Evolutionary conservation across 2,329 filamentous ascomycete genomes (phyloP).

Genomic region (Pseudopyrenochaeta lycopersici): DNA sequence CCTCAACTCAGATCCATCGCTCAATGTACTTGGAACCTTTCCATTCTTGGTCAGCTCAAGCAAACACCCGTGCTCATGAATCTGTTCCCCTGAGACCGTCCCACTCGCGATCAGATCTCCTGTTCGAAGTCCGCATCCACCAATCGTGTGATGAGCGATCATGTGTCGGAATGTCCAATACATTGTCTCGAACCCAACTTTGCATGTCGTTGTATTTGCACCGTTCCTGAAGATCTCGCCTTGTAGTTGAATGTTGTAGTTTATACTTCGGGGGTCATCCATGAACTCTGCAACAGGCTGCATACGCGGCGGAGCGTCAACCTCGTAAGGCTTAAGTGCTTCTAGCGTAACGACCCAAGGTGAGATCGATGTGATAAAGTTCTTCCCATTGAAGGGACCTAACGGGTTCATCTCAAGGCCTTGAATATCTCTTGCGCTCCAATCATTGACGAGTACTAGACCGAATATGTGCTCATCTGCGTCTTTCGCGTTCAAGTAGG

Average conservation of each 20-base stretch:
- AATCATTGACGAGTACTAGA: conserved; percentile 70
- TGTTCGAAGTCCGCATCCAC: conserved; percentile 52
- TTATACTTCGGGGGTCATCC: conserved; percentile 30
- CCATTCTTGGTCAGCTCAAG: conserved; percentile 53
- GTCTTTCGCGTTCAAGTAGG: conserved; percentile 51
- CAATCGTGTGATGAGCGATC: conserved; percentile 54
- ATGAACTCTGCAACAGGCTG: conserved; percentile 33
- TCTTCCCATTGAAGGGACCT: conserved; percentile 69
- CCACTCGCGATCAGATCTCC: conserved; percentile 57
- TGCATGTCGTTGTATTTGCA: conserved; percentile 28
- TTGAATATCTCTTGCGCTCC: conserved; percentile 71
- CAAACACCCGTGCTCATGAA: conserved; percentile 53
- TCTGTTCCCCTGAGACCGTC: conserved; percentile 52
- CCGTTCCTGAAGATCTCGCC: conserved; percentile 32
- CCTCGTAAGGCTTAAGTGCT: conserved; percentile 57
- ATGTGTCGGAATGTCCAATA: conserved; percentile 59
- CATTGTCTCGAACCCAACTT: conserved; percentile 49
- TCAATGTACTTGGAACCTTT: conserved; percentile 35
- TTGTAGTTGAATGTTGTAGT: conserved; percentile 36
- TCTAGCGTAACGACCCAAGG: conserved; percentile 71
- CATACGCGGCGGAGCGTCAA: conserved; percentile 29
- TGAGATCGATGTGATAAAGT: conserved; percentile 67
- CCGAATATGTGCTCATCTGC: conserved; percentile 68
- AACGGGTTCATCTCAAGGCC: conserved; percentile 68
- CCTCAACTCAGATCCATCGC: conserved; percentile 39